Evolutionary conservation across 2,329 filamentous ascomycete genomes (phyloP), one percentile per base, ranked within the genome.

Genomic region (Colletotrichum sp.): DNA sequence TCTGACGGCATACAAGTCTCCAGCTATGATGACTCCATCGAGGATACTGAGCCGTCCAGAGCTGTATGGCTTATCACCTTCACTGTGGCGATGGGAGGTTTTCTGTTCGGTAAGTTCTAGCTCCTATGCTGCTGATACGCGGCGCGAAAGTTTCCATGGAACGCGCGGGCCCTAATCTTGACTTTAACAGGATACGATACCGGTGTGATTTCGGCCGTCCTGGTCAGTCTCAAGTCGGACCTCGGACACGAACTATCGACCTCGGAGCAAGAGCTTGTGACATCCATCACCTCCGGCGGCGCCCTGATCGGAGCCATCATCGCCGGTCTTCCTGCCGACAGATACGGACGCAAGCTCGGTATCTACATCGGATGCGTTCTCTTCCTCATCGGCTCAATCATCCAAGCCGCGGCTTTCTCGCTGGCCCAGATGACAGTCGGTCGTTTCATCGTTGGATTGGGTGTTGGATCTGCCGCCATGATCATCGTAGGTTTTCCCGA

Each of bases 221-320:
- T 89, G 1, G 86, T 89, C 39, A 85, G 83, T 49, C 79, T 88
- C 75, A 75, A 84, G 81, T 79, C 78, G 49, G 84, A 86, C 68
- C 85, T 90, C 7, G 85, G 85, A 39, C 82, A 85, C 52, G 81
- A 82, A 13, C 80, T 89, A 6, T 83, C 79, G 30, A 83, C 85
- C 8, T 84, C 82, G 9, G 88, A 90, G 76, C 86, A 89, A 77
- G 88, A 90, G 77, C 81, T 90, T 32, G 85, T 90, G 44, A 91
- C 89, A 1, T 89, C 89, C 0, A 84, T 90, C 21, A 89, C 86
- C 34, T 88, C 87, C 15, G 88, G 86, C 34, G 89, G 86, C 30
- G 87, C 87, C 3, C 84, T 89, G 57, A 80, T 88, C 12, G 87
- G 86, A 9, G 85, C 86, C 70, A 81, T 86, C 39, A 79, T 82